Conservation (phyloP, 306 rosid species). For the Vigna radiata region DNA sequence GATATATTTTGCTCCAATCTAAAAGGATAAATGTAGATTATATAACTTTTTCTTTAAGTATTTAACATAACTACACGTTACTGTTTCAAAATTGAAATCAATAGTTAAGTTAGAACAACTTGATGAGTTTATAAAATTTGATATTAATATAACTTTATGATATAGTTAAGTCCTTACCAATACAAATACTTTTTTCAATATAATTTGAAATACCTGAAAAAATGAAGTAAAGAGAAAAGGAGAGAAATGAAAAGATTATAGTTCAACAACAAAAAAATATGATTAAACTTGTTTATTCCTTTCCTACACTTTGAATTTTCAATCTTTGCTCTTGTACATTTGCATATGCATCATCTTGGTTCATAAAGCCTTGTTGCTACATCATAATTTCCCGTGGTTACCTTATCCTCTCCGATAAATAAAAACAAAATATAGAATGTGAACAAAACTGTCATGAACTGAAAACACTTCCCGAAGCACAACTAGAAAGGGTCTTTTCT, state of each 20-base stretch:
- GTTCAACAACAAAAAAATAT: not conserved
- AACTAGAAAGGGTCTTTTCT: constrained; percentile 29
- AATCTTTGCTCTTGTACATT: not conserved
- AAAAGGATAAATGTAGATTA: too few species aligned
- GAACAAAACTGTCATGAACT: constrained; percentile 32
- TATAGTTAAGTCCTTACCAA: too few species aligned
- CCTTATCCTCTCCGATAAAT: not conserved
- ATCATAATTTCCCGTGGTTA: not conserved
- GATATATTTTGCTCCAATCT: too few species aligned
- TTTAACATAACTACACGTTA: too few species aligned
- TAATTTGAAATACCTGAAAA: not conserved
- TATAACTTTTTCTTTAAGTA: too few species aligned
- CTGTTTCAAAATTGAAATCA: too few species aligned
- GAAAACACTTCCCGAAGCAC: constrained; percentile 3
- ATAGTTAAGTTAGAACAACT: too few species aligned
- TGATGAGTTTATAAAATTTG: too few species aligned
- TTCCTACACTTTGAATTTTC: not conserved
- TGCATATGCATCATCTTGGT: not conserved
- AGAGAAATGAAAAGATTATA: not conserved
- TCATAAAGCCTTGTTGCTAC: constrained; percentile 14
- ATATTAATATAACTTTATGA: too few species aligned
- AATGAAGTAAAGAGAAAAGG: not conserved
- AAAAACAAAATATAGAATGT: not conserved
- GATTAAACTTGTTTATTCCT: not conserved
- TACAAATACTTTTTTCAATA: too few species aligned